Percentiles rank a stretch among this genome's conserved stretches.
These are phyloP conservation scores for Termitomyces sp. DNA, from an alignment of 768 basidiomycete species.

Conservation along the genomic window DNA sequence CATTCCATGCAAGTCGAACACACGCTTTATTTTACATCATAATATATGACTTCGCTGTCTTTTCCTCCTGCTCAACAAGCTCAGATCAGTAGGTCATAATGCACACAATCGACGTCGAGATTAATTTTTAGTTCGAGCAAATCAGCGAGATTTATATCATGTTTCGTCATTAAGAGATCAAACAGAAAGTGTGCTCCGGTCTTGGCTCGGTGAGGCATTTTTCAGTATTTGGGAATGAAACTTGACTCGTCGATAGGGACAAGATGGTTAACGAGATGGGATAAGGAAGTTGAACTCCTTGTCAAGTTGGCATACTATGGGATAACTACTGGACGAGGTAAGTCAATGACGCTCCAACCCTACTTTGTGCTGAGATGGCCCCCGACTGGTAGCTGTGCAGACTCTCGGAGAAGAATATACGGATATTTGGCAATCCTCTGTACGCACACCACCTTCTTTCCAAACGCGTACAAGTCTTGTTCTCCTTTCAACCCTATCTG, in stretches of 20 bases:
- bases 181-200: constrained; percentile 63
- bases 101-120: constrained; percentile 4
- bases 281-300: constrained; percentile 69
- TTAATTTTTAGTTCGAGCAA: constrained; percentile 60
- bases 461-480: constrained; percentile 47
- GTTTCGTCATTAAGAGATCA: constrained; percentile 71
- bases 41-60: constrained; percentile 25
- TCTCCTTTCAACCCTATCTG: constrained; percentile 60
- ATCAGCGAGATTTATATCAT: constrained; percentile 80
- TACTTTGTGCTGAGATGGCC: neutral
- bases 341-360: constrained; percentile 7
- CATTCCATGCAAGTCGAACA: neutral
- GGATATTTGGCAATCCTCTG: constrained; percentile 61
- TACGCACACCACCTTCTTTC: constrained; percentile 36
- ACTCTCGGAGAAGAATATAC: constrained; percentile 92
- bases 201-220: constrained; percentile 62
- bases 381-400: constrained; percentile 50
- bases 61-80: constrained; percentile 81
- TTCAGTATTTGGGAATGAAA: neutral
- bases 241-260: constrained; percentile 47
- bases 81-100: constrained; percentile 63
- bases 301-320: constrained; percentile 70
- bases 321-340: constrained; percentile 71
- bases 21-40: neutral
- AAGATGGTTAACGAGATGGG: constrained; percentile 74